Percentiles rank a stretch among this genome's conserved stretches.
Evolutionary conservation across 169 alveolate species (phyloP).

Genomic region (Cardiosporidium cionae): DNA sequence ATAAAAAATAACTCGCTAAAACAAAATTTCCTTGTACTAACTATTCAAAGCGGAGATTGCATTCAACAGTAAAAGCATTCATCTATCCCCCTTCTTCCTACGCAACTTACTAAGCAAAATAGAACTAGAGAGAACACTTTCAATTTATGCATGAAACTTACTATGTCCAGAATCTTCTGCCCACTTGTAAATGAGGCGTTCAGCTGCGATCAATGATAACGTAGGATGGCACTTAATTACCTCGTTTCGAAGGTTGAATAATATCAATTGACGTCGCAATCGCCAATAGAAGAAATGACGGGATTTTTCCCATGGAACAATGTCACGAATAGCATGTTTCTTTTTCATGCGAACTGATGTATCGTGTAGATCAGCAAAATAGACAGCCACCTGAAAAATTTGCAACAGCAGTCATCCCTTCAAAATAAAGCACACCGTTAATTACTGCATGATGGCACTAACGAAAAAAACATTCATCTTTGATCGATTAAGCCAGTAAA

Average conservation of each 20-base stretch:
- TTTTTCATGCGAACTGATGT: conserved; percentile 57
- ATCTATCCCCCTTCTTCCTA: not conserved
- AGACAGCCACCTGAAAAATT: conserved; percentile 43
- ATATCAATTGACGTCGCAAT: conserved; percentile 43
- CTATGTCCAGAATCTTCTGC: conserved; percentile 27
- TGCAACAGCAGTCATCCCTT: not conserved
- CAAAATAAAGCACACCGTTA: not conserved
- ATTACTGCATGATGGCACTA: too few species aligned
- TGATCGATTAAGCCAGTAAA: too few species aligned
- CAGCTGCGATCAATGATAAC: not conserved
- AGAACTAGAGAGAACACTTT: not conserved
- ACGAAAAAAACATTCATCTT: too few species aligned
- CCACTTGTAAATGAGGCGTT: conserved; percentile 9
- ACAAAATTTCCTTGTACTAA: not conserved
- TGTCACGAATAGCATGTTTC: conserved; percentile 47
- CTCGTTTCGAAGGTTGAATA: conserved; percentile 40
- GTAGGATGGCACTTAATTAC: conserved; percentile 7
- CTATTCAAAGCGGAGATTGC: not conserved
- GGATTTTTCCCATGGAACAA: conserved; percentile 56
- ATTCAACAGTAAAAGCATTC: not conserved
- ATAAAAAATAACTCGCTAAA: not conserved
- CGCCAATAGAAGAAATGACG: conserved; percentile 55
- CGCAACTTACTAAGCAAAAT: not conserved
- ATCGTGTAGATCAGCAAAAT: conserved; percentile 62
- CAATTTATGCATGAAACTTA: not conserved